These are phyloP conservation scores for Creolimax fragrantissima DNA, from an alignment of 78 protist species.

Conservation along the genomic window DNA sequence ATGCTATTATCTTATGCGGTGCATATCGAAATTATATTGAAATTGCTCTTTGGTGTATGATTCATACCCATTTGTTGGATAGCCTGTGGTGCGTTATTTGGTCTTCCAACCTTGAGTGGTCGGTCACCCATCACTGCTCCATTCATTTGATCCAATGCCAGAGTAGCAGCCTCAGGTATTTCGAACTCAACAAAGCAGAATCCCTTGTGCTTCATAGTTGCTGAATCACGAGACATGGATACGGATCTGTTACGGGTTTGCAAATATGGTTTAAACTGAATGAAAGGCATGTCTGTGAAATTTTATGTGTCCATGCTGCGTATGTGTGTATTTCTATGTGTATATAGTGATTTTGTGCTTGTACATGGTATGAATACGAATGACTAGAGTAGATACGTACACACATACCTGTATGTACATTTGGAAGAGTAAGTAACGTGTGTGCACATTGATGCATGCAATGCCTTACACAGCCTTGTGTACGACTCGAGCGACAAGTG, in stretches of 20 bases:
- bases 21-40: too few relatives aligned
- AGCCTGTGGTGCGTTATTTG: constrained; percentile 22
- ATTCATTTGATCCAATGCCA: constrained; percentile 7
- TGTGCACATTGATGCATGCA: too few relatives aligned
- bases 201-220: background rate
- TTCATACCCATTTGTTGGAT: background rate
- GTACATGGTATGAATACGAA: too few relatives aligned
- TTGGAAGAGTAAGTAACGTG: too few relatives aligned
- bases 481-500: too few relatives aligned
- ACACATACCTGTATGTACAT: too few relatives aligned
- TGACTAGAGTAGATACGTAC: too few relatives aligned
- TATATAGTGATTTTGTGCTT: too few relatives aligned
- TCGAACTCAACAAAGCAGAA: background rate
- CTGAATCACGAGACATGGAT: background rate
- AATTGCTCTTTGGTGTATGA: too few relatives aligned
- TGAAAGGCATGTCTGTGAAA: background rate
- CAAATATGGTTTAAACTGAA: background rate
- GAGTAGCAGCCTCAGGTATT: background rate
- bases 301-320: background rate
- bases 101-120: background rate
- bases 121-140: background rate
- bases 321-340: background rate
- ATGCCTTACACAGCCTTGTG: too few relatives aligned
- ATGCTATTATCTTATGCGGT: too few relatives aligned
- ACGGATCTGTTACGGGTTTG: background rate